Base-by-base conservation (phyloP, 2,329 filamentous ascomycete species). In the Aureobasidium musti region DNA sequence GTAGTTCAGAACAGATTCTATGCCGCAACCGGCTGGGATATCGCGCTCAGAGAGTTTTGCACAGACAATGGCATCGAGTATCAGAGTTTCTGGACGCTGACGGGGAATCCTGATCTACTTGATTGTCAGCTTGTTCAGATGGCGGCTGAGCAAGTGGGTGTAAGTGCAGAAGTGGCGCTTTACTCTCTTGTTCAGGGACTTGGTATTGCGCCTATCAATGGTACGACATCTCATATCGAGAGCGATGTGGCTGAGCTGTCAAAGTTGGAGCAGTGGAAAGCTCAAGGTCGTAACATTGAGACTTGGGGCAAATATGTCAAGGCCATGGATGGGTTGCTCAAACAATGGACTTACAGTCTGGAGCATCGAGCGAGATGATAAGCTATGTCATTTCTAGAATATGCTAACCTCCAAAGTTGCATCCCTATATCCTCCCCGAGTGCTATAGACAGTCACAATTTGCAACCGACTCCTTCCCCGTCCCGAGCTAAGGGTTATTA, bases 1-100 rank as follows among this genome's bases (percentile, higher is more conserved):
- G 83, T 92, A 1, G 87, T 93, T 5, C 91, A 95, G 78, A 94
- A 95, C 73, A 84, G 89, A 1, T 91, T 95, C 77, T 85, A 88
- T 73, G 76, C 79, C 1, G 77, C 79, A 2, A 89, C 86, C 0
- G 73, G 75, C 2, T 90, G 84, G 71, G 91, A 93, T 69, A 77
- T 79, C 0, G 77, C 79, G 0, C 76, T 93, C 19, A 84, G 90
- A 26, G 77, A 79, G 0, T 86, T 84, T 73, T 88, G 86, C 71
- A 74, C 73, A 5, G 78, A 83, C 43, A 77, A 83, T 14, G 76
- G 75, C 1, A 84, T 88, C 56, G 74, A 82, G 26, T 88, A 86
- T 68, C 83, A 88, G 71, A 81, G 80, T 50, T 87, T 87, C 73
- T 87, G 86, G 85, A 87, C 85, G 1, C 71, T 88, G 74, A 86